Evolutionary conservation across 192 early-diverging fungal genomes (phyloP), one percentile per base, ranked within the genome.

Genomic region (Jimgerdemannia lactiflua): DNA sequence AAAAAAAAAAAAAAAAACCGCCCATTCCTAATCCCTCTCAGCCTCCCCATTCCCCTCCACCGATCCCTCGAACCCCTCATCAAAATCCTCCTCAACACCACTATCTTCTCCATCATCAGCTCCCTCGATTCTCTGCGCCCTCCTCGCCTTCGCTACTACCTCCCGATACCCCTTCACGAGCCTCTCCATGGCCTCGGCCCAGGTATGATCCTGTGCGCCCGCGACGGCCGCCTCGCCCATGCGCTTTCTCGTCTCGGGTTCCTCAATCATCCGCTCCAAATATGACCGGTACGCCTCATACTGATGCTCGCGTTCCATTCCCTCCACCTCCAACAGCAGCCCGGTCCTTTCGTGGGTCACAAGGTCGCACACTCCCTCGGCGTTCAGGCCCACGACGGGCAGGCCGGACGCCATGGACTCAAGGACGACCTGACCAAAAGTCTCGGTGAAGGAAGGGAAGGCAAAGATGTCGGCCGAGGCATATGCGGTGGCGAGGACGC

Each of bases 391-490:
- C 7, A 74, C 70, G n/a, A 81, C 75, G 3, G 79, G 76, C 20
- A 81, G 49, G 11, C 79, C 79, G n/a, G 80, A 81, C 42, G 75
- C 75, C 75, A 81, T 77, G 14, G 73, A 59, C 39, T 81, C 76
- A 14, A 81, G 19, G 1, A 81, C 79, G 19, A 81, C 76, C 42
- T 81, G 79, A 44, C 79, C 79, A 71, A 77, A 81, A 4, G 79
- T 81, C 69, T 81, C 79, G 4, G 79, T 77, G 10, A 43, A 40
- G 4, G 79, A 81, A 17, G 79, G 79, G 40, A 81, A 81, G 3
- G 76, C 70, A 74, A 81, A 81, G 19, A 81, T 69, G 72, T 81
- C 79, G 41, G 79, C 72, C 10, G 79, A 81, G 1, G 79, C 79
- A 64, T 81, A 81, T 2, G 79, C 79, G 66, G 70, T 70, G 29